Percentiles rank a stretch among this genome's conserved stretches.
Conservation (phyloP, 2,329 filamentous ascomycete species). For the Cladophialophora immunda region DNA sequence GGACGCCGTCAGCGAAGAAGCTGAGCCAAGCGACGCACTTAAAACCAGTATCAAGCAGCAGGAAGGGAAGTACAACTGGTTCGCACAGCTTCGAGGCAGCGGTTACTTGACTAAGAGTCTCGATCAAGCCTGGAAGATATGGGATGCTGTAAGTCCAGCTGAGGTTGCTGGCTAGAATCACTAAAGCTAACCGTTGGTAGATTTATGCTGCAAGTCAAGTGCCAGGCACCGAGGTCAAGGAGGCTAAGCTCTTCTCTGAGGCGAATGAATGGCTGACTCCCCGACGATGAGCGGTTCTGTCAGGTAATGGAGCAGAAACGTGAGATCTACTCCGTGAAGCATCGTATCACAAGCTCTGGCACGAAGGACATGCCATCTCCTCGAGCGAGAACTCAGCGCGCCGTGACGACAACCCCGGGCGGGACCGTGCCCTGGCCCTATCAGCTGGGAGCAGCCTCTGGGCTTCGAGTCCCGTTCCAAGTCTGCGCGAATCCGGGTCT, state of each 20-base stretch:
- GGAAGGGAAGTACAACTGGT: constrained; percentile 39
- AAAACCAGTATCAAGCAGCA: constrained; percentile 39
- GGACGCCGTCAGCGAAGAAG: constrained; percentile 47
- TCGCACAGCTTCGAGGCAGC: constrained; percentile 35
- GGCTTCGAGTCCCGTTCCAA: neutral
- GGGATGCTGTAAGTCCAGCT: constrained; percentile 66
- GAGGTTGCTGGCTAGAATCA: constrained; percentile 5
- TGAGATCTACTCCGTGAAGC: neutral
- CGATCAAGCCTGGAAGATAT: constrained; percentile 67
- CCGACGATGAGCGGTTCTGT: constrained; percentile 31
- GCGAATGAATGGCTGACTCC: constrained; percentile 65
- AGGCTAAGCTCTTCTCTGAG: constrained; percentile 65
- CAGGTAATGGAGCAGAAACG: neutral
- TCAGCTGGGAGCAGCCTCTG: neutral
- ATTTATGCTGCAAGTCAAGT: constrained; percentile 67
- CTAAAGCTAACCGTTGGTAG: constrained; percentile 42
- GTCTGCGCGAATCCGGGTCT: neutral
- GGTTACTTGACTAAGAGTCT: constrained; percentile 62
- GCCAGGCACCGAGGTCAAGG: constrained; percentile 61
- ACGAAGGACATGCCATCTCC: neutral
- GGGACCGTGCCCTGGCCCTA: neutral
- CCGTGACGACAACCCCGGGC: neutral
- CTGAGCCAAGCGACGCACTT: constrained; percentile 31
- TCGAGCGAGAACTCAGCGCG: neutral
- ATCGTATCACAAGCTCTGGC: neutral